Evolutionary conservation across 257 asterid genomes (phyloP).

Genomic region (Haberlea rhodopensis): DNA sequence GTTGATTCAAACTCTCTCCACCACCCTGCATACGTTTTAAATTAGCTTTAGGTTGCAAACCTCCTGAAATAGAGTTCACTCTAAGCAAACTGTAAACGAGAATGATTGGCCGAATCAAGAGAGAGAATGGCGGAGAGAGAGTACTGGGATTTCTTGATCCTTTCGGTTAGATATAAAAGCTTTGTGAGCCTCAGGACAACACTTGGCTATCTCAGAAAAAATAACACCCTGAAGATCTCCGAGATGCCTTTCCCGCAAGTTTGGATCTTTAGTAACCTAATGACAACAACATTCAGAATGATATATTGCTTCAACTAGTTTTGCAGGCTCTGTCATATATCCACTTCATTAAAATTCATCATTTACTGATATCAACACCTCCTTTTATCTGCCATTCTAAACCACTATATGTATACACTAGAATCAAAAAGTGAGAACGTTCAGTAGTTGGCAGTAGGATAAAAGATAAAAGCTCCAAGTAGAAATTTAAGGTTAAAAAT

Average conservation of each 20-base stretch:
- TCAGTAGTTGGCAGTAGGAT: background rate
- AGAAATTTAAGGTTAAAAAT: background rate
- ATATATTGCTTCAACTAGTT: background rate
- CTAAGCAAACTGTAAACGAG: too few relatives aligned
- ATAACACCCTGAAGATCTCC: conserved; percentile 85
- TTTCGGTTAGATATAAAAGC: conserved; percentile 52
- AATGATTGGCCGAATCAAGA: too few relatives aligned
- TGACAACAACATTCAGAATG: conserved; percentile 20
- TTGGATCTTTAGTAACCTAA: conserved; percentile 70
- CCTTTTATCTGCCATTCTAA: conserved; percentile 7
- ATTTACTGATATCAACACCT: too few relatives aligned
- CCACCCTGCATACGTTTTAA: conserved; percentile 66
- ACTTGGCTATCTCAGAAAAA: conserved; percentile 42
- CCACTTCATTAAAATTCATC: too few relatives aligned
- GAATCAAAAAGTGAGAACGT: background rate
- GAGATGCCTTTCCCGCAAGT: conserved; percentile 77
- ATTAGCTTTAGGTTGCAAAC: conserved; percentile 7
- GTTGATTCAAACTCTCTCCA: conserved; percentile 88
- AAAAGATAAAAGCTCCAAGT: background rate
- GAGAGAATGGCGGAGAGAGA: conserved; percentile 27
- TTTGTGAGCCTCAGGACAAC: conserved; percentile 47
- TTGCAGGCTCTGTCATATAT: too few relatives aligned
- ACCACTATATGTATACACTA: background rate
- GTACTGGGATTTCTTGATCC: conserved; percentile 76
- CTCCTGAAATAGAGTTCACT: too few relatives aligned